Evolutionary conservation across 345 rosid species (phyloP).

Genomic region (Physaria fendleri): DNA sequence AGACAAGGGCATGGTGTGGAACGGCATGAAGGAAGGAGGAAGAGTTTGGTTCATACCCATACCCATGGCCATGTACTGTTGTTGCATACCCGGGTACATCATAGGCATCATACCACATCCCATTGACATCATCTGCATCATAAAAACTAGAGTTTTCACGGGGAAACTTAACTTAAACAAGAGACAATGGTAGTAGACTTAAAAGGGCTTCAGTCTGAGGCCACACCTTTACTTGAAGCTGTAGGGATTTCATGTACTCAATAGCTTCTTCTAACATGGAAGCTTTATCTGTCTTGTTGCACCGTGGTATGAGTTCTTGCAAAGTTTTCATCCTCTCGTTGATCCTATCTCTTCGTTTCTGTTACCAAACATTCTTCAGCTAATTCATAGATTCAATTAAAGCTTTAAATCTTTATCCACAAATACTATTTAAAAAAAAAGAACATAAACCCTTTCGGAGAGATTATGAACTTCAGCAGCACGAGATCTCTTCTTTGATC

Average conservation of each 20-base stretch:
- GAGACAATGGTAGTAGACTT: not conserved
- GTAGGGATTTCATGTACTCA: slow-evolving; percentile 33
- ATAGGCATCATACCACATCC: slow-evolving; percentile 73
- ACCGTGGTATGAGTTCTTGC: slow-evolving; percentile 46
- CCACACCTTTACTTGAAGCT: slow-evolving; percentile 31
- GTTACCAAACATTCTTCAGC: slow-evolving; percentile 41
- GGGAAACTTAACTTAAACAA: not conserved
- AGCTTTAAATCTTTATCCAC: not conserved
- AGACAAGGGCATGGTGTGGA: slow-evolving; percentile 58
- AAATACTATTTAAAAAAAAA: not conserved
- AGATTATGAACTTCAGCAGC: slow-evolving; percentile 96
- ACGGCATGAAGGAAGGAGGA: slow-evolving; percentile 51
- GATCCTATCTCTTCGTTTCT: slow-evolving; percentile 75
- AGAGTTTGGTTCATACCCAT: slow-evolving; percentile 49
- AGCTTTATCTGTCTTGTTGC: slow-evolving; percentile 38
- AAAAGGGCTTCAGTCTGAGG: not conserved
- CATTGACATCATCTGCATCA: slow-evolving; percentile 79
- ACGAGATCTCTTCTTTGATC: slow-evolving; percentile 73
- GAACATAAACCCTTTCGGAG: slow-evolving; percentile 76
- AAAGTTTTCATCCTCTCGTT: slow-evolving; percentile 75
- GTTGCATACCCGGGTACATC: slow-evolving; percentile 68
- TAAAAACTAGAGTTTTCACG: slow-evolving; percentile 4
- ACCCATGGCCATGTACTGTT: slow-evolving; percentile 55
- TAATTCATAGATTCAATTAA: too few relatives aligned
- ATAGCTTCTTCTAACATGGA: slow-evolving; percentile 37